These are phyloP conservation scores for Paraconiothyrium brasiliense DNA, from an alignment of 2,329 filamentous ascomycete genomes.

Conservation along the genomic window DNA sequence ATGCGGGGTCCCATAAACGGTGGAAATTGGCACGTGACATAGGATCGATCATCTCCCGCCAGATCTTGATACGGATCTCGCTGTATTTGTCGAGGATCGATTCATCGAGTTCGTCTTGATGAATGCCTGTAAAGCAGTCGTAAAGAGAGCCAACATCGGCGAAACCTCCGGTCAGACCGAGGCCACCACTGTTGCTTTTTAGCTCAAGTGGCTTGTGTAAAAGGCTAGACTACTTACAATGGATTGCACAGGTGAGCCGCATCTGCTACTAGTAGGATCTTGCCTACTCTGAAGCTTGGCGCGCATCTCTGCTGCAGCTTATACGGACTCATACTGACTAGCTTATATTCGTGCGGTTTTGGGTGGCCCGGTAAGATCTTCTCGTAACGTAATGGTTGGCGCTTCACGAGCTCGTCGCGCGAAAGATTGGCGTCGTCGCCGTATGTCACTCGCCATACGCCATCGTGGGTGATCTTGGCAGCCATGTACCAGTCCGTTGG, in stretches of 20 bases:
- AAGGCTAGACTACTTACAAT: slow-evolving; percentile 40
- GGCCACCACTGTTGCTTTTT: slow-evolving; percentile 57
- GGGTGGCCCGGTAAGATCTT: slow-evolving; percentile 68
- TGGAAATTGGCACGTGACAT: slow-evolving; percentile 54
- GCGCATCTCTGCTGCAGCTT: slow-evolving; percentile 70
- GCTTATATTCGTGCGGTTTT: slow-evolving; percentile 65
- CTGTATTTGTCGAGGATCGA: slow-evolving; percentile 48
- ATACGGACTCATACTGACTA: slow-evolving; percentile 68
- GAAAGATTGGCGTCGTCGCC: slow-evolving; percentile 65
- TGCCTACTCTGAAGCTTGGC: slow-evolving; percentile 65
- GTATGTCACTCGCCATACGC: slow-evolving; percentile 71
- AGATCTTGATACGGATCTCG: slow-evolving; percentile 44
- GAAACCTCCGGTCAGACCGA: slow-evolving; percentile 71
- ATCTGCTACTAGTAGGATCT: slow-evolving; percentile 67
- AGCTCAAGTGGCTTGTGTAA: slow-evolving; percentile 7
- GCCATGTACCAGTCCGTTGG: slow-evolving; percentile 71
- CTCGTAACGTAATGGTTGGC: slow-evolving; percentile 66
- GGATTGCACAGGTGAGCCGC: slow-evolving; percentile 68
- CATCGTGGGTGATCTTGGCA: slow-evolving; percentile 66
- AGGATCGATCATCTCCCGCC: slow-evolving; percentile 47
- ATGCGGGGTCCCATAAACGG: slow-evolving; percentile 43
- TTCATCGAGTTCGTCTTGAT: slow-evolving; percentile 45
- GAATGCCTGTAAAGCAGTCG: slow-evolving; percentile 62
- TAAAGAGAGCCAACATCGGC: slow-evolving; percentile 70
- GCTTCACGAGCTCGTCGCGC: slow-evolving; percentile 61